These are phyloP conservation scores for Claviceps spartinae DNA, from an alignment of 2,329 filamentous ascomycete species.

Conservation along the genomic window DNA sequence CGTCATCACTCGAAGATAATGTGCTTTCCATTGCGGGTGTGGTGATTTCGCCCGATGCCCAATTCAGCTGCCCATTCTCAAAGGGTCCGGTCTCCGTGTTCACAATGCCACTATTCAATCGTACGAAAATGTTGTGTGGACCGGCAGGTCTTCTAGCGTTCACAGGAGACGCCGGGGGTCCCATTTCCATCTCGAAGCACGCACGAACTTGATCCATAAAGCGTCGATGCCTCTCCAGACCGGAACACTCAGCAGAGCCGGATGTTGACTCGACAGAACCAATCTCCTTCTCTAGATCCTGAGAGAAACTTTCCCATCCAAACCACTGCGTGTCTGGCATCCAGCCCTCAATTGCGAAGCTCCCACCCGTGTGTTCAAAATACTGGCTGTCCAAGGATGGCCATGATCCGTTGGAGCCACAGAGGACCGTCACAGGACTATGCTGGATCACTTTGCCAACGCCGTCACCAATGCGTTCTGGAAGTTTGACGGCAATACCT, in stretches of 20 bases:
- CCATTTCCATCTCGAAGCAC: conserved; percentile 34
- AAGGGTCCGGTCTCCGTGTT: not conserved
- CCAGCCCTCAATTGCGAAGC: conserved; percentile 30
- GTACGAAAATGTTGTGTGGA: conserved; percentile 21
- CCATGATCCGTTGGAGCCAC: conserved; percentile 18
- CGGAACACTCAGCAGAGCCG: not conserved
- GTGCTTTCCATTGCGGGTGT: not conserved
- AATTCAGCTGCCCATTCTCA: conserved; percentile 13
- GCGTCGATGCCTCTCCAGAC: conserved; percentile 6
- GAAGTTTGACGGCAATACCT: not conserved
- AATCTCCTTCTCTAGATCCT: conserved; percentile 16
- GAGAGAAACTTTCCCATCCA: conserved; percentile 16
- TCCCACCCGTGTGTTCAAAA: conserved; percentile 23
- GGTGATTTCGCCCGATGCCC: not conserved
- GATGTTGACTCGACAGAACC: not conserved
- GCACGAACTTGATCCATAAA: conserved; percentile 21
- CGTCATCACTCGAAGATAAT: conserved; percentile 10
- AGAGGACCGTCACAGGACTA: conserved; percentile 9
- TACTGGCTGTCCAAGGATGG: conserved; percentile 16
- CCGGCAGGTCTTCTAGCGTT: conserved; percentile 13
- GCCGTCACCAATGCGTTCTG: not conserved
- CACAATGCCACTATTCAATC: conserved; percentile 10
- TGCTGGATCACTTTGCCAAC: not conserved
- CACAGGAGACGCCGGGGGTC: conserved; percentile 17
- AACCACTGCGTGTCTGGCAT: conserved; percentile 27